Evolutionary conservation across 208 protist genomes (phyloP).

Genomic region (Porcisia hertigi): DNA sequence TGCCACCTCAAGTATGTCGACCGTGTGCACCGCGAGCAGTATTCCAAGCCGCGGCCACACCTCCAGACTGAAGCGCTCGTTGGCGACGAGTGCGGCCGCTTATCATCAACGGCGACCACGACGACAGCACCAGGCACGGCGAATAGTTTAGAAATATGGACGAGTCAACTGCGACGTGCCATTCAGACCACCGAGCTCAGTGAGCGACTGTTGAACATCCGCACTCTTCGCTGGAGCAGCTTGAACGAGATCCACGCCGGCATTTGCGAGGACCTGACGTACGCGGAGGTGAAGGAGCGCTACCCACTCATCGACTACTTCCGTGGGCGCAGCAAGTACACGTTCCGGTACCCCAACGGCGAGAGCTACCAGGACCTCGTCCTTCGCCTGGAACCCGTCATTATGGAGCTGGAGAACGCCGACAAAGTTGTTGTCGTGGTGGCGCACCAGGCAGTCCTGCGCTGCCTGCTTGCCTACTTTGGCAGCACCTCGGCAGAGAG

Average conservation of each 20-base stretch:
- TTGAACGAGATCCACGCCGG: constrained; percentile 92
- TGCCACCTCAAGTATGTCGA: constrained; percentile 34
- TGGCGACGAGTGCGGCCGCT: neutral
- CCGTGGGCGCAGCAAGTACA: constrained; percentile 80
- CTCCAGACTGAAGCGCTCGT: neutral
- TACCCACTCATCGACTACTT: constrained; percentile 86
- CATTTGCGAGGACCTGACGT: constrained; percentile 87
- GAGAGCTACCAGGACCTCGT: constrained; percentile 92
- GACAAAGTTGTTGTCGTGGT: constrained; percentile 85
- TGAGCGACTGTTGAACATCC: constrained; percentile 67
- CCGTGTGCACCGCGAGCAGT: constrained; percentile 5
- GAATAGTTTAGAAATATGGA: constrained; percentile 79
- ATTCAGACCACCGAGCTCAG: constrained; percentile 82
- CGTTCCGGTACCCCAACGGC: constrained; percentile 87
- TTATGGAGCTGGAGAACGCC: constrained; percentile 90
- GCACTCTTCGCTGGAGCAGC: constrained; percentile 77
- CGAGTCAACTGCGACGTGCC: constrained; percentile 78
- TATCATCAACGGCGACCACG: neutral
- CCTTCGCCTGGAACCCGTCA: constrained; percentile 85
- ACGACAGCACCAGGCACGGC: constrained; percentile 15
- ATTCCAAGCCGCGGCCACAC: neutral
- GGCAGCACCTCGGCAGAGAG: constrained; percentile 79
- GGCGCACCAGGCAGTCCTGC: constrained; percentile 83
- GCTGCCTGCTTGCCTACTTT: constrained; percentile 88
- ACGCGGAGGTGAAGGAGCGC: constrained; percentile 66